Conservation (phyloP, 768 basidiomycete genomes). For the Gyrodon lividus region DNA sequence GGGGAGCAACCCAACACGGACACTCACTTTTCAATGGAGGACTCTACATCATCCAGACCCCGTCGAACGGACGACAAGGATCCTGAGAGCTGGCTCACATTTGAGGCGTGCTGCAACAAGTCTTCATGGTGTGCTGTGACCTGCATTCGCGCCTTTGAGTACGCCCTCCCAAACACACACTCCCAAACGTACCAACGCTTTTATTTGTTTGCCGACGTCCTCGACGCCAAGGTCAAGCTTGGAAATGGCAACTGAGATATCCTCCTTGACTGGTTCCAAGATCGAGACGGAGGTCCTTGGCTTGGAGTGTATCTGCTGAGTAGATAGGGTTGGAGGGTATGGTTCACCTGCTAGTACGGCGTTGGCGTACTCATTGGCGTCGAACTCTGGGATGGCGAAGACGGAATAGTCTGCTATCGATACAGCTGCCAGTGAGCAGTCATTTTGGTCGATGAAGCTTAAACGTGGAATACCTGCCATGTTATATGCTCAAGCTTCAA, state of each 20-base stretch:
- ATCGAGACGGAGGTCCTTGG: slow-evolving; percentile 22
- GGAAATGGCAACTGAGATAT: slow-evolving; percentile 85
- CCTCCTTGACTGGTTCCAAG: slow-evolving; percentile 70
- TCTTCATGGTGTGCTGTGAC: slow-evolving; percentile 83
- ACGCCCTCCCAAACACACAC: no score
- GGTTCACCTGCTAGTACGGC: slow-evolving; percentile 81
- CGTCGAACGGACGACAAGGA: slow-evolving; percentile 65
- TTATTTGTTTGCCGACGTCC: slow-evolving; percentile 89
- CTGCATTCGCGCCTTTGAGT: slow-evolving; percentile 35
- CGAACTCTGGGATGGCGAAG: slow-evolving; percentile 75
- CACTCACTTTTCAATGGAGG: slow-evolving; percentile 73
- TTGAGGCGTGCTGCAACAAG: slow-evolving; percentile 78
- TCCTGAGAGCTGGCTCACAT: slow-evolving; percentile 66
- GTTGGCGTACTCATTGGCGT: slow-evolving; percentile 89
- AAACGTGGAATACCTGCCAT: slow-evolving; percentile 21
- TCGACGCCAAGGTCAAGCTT: slow-evolving; percentile 88
- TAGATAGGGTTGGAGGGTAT: slow-evolving; percentile 51
- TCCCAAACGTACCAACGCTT: slow-evolving; percentile 60
- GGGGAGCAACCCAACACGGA: neutral
- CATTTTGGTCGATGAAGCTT: neutral
- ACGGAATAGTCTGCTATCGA: slow-evolving; percentile 62
- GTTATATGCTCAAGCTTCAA: neutral
- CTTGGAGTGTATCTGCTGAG: slow-evolving; percentile 30
- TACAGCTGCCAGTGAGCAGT: neutral
- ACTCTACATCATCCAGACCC: slow-evolving; percentile 72